Evolutionary conservation across 345 rosid species (phyloP).

Genomic region (Abelmoschus esculentus): DNA sequence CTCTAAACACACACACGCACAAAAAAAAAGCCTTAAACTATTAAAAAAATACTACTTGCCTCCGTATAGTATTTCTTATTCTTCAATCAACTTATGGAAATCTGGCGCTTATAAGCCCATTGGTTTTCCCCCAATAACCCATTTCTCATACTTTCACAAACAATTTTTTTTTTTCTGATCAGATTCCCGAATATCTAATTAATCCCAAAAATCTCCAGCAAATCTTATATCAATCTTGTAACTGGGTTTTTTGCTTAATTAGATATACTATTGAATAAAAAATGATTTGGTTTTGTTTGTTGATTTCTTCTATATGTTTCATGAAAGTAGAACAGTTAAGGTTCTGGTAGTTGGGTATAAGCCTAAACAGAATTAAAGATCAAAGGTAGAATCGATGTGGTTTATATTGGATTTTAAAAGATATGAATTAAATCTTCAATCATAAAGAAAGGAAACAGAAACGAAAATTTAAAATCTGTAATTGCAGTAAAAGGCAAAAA

Average conservation of each 20-base stretch:
- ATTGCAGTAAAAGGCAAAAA: background rate
- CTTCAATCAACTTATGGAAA: no score
- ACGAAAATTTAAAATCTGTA: background rate
- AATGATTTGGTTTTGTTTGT: background rate
- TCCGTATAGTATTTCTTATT: no score
- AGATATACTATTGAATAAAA: background rate
- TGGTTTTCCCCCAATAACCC: no score
- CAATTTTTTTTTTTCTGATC: no score
- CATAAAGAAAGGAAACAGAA: background rate
- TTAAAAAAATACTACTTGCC: no score
- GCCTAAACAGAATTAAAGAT: background rate
- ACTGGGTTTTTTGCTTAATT: background rate
- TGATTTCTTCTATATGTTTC: background rate
- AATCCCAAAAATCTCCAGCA: background rate
- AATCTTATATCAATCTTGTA: background rate
- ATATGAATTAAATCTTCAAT: background rate
- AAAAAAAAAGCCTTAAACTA: no score
- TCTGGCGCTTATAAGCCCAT: no score
- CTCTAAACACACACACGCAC: no score
- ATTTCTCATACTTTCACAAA: no score
- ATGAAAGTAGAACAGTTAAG: background rate
- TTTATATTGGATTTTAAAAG: background rate
- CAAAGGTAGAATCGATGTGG: background rate
- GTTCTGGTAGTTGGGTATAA: background rate
- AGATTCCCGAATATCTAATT: background rate